Evolutionary conservation across 176 grass and related monocot species (phyloP).

Genomic region (Melocanna baccifera): DNA sequence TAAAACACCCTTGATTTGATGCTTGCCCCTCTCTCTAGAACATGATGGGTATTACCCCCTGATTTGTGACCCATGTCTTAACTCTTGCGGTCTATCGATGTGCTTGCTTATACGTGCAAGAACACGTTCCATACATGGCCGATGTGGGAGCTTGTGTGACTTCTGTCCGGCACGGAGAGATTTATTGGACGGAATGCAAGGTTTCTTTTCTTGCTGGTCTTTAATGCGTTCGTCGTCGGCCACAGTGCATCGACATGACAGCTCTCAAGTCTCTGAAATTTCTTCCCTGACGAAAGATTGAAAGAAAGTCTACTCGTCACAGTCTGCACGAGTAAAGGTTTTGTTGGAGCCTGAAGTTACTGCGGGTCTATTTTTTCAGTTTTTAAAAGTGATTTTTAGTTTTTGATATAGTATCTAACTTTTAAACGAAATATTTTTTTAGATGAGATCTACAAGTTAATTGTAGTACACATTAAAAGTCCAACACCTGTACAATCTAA

Average conservation of each 20-base stretch:
- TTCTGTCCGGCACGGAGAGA: not conserved
- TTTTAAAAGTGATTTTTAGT: too few species aligned
- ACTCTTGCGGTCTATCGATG: not conserved
- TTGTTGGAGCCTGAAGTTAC: not conserved
- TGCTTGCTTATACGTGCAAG: not conserved
- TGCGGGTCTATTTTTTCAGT: too few species aligned
- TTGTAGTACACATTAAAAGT: too few species aligned
- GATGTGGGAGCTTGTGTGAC: not conserved
- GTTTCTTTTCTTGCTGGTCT: not conserved
- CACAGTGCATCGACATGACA: constrained; percentile 31
- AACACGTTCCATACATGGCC: not conserved
- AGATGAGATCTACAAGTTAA: too few species aligned
- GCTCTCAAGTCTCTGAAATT: not conserved
- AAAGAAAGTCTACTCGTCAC: not conserved
- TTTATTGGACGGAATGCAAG: not conserved
- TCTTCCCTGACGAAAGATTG: not conserved
- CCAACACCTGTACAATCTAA: too few species aligned
- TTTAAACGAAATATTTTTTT: too few species aligned
- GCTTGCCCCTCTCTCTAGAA: too few species aligned
- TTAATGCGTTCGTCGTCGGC: constrained; percentile 26
- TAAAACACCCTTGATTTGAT: too few species aligned
- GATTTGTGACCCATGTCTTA: not conserved
- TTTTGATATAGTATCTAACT: too few species aligned
- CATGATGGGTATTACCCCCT: not conserved
- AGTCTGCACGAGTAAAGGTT: not conserved